Percentiles rank a stretch among this genome's conserved stretches.
Conservation (phyloP, 2,329 filamentous ascomycete genomes). For the Fusarium lyarnte region DNA sequence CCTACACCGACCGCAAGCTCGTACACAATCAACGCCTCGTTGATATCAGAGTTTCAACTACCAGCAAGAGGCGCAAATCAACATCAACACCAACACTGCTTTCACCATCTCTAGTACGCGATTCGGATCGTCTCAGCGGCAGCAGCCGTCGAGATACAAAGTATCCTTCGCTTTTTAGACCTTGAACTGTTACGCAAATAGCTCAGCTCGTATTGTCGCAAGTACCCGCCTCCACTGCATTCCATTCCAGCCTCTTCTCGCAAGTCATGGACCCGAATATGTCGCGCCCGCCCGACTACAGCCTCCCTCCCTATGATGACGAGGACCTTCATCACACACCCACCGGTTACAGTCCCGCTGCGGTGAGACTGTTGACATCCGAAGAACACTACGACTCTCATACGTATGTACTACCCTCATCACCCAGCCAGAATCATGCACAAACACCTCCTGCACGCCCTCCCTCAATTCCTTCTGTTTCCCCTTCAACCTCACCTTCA, state of each 20-base stretch:
- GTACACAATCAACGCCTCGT: constrained; percentile 14
- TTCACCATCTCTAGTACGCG: neutral
- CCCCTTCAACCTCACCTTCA: constrained; percentile 11
- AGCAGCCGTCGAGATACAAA: constrained; percentile 30
- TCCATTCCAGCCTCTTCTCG: constrained; percentile 45
- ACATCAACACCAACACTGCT: constrained; percentile 6
- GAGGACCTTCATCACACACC: constrained; percentile 58
- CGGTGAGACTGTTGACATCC: constrained; percentile 70
- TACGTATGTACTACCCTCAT: constrained; percentile 62
- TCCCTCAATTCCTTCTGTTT: neutral
- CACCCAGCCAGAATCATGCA: constrained; percentile 21
- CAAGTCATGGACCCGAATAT: constrained; percentile 60
- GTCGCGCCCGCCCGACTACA: constrained; percentile 66
- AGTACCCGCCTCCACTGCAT: constrained; percentile 40
- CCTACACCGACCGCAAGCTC: constrained; percentile 16
- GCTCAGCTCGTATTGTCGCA: constrained; percentile 24
- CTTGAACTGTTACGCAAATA: constrained; percentile 14
- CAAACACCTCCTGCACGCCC: constrained; percentile 6
- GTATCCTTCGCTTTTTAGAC: constrained; percentile 7
- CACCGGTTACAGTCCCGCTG: constrained; percentile 60
- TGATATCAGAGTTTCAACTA: constrained; percentile 25
- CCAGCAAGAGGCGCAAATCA: constrained; percentile 4
- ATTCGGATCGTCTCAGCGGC: constrained; percentile 24
- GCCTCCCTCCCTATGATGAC: constrained; percentile 65
- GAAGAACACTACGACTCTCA: constrained; percentile 63